Evolutionary conservation across 257 asterid species (phyloP).

Genomic region (Solanum piurae): DNA sequence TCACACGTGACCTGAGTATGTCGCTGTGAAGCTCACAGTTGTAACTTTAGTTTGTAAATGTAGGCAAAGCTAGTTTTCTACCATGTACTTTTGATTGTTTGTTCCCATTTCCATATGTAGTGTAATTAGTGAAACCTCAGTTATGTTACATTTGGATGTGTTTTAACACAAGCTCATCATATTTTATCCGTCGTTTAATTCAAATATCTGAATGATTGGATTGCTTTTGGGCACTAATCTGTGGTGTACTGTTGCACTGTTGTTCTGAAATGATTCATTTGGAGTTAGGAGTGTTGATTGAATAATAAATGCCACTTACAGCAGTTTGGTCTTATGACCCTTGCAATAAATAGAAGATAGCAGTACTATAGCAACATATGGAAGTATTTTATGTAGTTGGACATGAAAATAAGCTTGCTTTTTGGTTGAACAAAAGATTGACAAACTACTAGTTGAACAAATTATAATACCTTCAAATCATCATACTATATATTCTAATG

Average conservation of each 20-base stretch:
- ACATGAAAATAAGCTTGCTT: neutral
- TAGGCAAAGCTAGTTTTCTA: neutral
- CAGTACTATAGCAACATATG: neutral
- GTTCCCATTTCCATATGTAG: neutral
- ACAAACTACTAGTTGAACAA: neutral
- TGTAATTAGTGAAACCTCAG: neutral
- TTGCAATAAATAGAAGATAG: neutral
- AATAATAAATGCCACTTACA: neutral
- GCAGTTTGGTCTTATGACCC: neutral
- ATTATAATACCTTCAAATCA: neutral
- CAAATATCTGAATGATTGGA: neutral
- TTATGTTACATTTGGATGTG: neutral
- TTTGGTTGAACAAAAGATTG: neutral
- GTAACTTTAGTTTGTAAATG: conserved; percentile 5
- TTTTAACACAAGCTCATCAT: neutral
- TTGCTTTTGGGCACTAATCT: neutral
- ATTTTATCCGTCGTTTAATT: neutral
- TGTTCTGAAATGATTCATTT: neutral
- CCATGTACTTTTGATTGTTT: neutral
- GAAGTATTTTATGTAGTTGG: neutral
- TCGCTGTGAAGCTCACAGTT: neutral
- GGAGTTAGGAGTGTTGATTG: neutral
- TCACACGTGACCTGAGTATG: neutral
- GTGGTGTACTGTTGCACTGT: neutral
- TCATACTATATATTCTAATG: neutral